Evolutionary conservation across 139 green algal genomes (phyloP).

Genomic region (Eudorina sp.): DNA sequence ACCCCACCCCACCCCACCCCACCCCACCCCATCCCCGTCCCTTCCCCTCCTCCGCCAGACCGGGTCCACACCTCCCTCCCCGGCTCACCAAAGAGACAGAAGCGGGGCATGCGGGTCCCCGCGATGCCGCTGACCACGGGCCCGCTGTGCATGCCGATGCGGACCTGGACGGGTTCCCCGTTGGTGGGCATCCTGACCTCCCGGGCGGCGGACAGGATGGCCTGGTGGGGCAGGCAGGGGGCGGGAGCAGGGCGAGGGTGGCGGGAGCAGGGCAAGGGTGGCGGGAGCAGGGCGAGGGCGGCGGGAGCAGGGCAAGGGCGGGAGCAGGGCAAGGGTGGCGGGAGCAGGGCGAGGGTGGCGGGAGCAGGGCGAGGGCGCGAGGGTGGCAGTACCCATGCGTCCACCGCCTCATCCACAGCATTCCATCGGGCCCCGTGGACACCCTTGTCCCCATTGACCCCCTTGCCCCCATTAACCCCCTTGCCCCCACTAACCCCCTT

Average conservation of each 20-base stretch:
- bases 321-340: background rate
- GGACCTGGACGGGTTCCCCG: slow-evolving; percentile 12
- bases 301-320: background rate
- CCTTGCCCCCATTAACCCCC: no score
- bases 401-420: background rate
- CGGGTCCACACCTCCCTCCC: background rate
- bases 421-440: no score
- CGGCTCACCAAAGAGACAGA: slow-evolving; percentile 33
- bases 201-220: background rate
- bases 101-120: slow-evolving; percentile 38
- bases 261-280: background rate
- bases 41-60: background rate
- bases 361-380: background rate
- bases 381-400: background rate
- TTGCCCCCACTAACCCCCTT: background rate
- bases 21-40: no score
- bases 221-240: background rate
- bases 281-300: background rate
- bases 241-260: background rate
- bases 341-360: background rate
- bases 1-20: no score
- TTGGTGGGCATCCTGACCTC: background rate
- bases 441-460: no score
- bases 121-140: slow-evolving; percentile 30
- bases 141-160: slow-evolving; percentile 39